Conservation (phyloP, 2,329 filamentous ascomycete species). For the Fusarium subtropicale region DNA sequence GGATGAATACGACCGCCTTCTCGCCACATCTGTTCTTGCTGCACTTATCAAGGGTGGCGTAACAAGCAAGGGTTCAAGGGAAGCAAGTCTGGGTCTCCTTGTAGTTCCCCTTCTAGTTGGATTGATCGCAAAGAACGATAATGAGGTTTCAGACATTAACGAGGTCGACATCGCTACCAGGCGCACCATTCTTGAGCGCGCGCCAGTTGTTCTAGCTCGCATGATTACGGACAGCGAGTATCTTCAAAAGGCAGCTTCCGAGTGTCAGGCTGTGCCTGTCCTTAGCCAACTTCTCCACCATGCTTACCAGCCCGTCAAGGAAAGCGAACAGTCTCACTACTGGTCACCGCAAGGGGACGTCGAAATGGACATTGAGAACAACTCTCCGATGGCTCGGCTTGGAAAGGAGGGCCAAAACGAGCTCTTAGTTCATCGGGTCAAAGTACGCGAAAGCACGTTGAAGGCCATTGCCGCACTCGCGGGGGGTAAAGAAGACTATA, state of each 20-base stretch:
- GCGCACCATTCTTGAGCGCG: conserved; percentile 70
- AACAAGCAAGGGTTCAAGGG: conserved; percentile 68
- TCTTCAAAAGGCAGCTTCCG: conserved; percentile 84
- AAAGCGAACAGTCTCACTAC: conserved; percentile 48
- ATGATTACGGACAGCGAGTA: conserved; percentile 82
- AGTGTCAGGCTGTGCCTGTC: conserved; percentile 65
- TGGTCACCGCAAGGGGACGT: conserved; percentile 56
- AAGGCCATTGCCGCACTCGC: conserved; percentile 85
- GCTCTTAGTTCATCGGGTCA: conserved; percentile 74
- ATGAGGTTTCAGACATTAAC: conserved; percentile 58
- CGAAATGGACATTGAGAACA: conserved; percentile 51
- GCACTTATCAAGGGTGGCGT: conserved; percentile 76
- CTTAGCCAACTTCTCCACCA: conserved; percentile 62
- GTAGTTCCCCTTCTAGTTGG: conserved; percentile 77
- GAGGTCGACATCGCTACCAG: conserved; percentile 53
- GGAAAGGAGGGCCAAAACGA: conserved; percentile 72
- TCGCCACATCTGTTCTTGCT: conserved; percentile 76
- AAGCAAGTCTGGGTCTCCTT: conserved; percentile 72
- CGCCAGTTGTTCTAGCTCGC: conserved; percentile 80
- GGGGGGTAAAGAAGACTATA: conserved; percentile 83
- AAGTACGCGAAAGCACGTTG: conserved; percentile 79
- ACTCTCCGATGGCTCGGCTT: conserved; percentile 60
- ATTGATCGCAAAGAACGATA: conserved; percentile 63
- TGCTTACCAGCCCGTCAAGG: conserved; percentile 61
- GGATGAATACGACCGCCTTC: conserved; percentile 69